Conservation (phyloP, 495 filamentous ascomycete species). For the Massariosphaeria phaeospora region DNA sequence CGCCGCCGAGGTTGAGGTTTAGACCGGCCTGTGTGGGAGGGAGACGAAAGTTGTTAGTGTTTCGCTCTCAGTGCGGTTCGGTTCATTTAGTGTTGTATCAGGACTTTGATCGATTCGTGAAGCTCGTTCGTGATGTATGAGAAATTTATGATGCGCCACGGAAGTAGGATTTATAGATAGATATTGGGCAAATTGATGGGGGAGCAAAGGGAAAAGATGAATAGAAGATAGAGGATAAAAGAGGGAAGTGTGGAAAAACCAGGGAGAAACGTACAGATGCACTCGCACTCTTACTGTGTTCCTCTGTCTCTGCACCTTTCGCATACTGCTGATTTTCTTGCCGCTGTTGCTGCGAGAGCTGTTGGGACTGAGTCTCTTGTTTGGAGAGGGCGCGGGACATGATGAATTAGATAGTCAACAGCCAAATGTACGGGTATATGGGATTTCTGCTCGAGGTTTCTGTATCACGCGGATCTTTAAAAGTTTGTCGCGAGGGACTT, state of each 20-base stretch:
- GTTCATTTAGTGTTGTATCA: too few species aligned
- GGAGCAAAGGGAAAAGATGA: not conserved
- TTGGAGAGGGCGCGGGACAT: constrained; percentile 18
- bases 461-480: too few species aligned
- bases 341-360: constrained; percentile 13
- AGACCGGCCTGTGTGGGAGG: constrained; percentile 41
- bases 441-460: too few species aligned
- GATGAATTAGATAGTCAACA: too few species aligned
- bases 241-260: not conserved
- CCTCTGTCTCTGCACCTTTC: constrained; percentile 17
- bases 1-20: constrained; percentile 40
- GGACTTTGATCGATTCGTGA: too few species aligned
- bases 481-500: too few species aligned
- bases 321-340: constrained; percentile 5
- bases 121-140: too few species aligned
- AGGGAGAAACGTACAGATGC: constrained; percentile 10
- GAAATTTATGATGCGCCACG: too few species aligned
- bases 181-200: not conserved
- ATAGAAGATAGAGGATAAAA: not conserved
- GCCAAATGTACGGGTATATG: too few species aligned
- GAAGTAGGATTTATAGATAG: not conserved
- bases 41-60: too few species aligned
- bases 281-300: constrained; percentile 23
- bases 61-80: too few species aligned
- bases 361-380: constrained; percentile 16